These are phyloP conservation scores for Meredithiella fracta DNA, from an alignment of 2,329 filamentous ascomycete genomes.

Conservation along the genomic window DNA sequence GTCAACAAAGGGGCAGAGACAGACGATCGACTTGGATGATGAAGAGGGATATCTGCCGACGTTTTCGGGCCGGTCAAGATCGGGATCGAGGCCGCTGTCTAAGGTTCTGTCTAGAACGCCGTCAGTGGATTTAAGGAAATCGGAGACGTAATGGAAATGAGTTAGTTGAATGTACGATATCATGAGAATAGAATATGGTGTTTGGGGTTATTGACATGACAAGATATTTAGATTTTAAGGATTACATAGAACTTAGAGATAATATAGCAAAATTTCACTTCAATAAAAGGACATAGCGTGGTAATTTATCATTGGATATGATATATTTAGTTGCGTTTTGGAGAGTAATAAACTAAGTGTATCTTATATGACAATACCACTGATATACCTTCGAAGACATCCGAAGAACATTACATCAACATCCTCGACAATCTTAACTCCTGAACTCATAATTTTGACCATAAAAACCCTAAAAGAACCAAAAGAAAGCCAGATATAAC, in stretches of 20 bases:
- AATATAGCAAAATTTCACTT: no score
- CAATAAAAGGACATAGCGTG: no score
- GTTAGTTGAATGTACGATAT: background rate
- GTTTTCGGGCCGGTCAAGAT: background rate
- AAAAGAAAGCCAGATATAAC: background rate
- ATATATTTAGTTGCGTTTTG: no score
- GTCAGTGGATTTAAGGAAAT: background rate
- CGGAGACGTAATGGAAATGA: background rate
- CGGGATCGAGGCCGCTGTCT: background rate
- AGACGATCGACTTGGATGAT: background rate
- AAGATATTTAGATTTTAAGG: background rate
- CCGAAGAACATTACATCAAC: background rate
- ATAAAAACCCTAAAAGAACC: background rate
- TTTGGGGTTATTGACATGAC: background rate
- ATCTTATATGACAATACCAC: no score
- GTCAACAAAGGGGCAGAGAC: slow-evolving; percentile 6
- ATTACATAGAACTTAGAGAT: slow-evolving; percentile 1
- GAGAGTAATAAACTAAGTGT: no score
- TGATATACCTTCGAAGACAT: background rate
- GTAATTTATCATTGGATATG: no score
- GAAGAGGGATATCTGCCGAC: background rate
- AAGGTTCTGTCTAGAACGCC: background rate
- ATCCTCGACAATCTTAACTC: background rate
- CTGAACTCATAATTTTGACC: no score
- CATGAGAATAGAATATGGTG: no score